Base-by-base conservation (phyloP, 2,329 filamentous ascomycete species). In the Helicocarpus griseus region DNA sequence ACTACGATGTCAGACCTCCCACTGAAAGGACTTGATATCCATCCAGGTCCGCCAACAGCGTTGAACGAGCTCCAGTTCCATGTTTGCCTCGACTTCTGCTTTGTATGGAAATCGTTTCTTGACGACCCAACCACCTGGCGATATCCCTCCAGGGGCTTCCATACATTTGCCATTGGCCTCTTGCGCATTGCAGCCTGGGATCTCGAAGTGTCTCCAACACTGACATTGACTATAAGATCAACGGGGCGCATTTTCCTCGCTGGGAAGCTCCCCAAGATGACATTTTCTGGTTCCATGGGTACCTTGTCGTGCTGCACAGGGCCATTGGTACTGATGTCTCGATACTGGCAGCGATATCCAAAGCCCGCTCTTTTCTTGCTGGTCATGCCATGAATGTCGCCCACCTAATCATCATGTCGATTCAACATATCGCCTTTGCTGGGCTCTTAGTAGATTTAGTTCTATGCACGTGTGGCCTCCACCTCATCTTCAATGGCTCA, bases 1-100 rank as follows among this genome's bases (percentile, higher is more conserved):
- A 24, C 28, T 38, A 40, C 13, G 5, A 40, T 9, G 5, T 28
- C 44, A 39, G n/a, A 21, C 13, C 33, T 24, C 19, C 14, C 4
- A 24, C 54, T 31, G 49, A 54, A 50, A 21, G 46, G 39, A 14
- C 49, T 61, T 52, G 39, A 53, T 48, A 56, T 61, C 8, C 31
- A 56, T 13, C 49, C 58, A 51, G 58, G 48, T 6, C 29, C 47
- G 0, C 61, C 61, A 13, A 59, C 58, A 17, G 38, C 57, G 9
- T 52, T 63, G 52, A 64, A 61, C 36, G 61, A 62, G 54, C 51
- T 63, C 14, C 61, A 65, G 49, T 58, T 53, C 38, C 54, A 48
- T 47, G 49, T 63, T 22, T 63, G 57, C 43, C 56, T 52, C 5
- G 56, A 63, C 31, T 58, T 61, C 28, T 45, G 58, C 28, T 62